A percentile compares a stretch with the other conserved stretches of the same genome.
These are phyloP conservation scores for Backusella mclennaniae DNA, from an alignment of 192 early-diverging fungal species.

Conservation along the genomic window DNA sequence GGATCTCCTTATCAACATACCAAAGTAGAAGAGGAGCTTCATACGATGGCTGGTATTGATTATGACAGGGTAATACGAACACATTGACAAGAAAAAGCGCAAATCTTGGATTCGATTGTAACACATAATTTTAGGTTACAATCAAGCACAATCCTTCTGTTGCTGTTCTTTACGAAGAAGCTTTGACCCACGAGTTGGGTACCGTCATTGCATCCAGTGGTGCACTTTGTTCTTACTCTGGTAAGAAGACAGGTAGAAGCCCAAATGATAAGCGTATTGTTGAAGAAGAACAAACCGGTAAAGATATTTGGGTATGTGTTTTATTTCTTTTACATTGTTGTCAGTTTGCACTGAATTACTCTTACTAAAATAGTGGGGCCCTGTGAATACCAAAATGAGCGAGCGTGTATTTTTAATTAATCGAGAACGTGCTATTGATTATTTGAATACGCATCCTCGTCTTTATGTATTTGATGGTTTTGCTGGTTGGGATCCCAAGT, in stretches of 20 bases:
- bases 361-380: constrained; percentile 69
- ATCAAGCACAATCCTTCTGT: constrained; percentile 84
- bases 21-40: constrained; percentile 63
- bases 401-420: constrained; percentile 85
- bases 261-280: constrained; percentile 98
- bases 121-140: constrained; percentile 38
- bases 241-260: constrained; percentile 89
- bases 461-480: constrained; percentile 97
- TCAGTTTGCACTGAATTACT: background rate
- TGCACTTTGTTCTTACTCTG: constrained; percentile 87
- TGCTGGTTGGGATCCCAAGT: constrained; percentile 98
- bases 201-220: constrained; percentile 88
- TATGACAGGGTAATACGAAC: constrained; percentile 55
- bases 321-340: background rate
- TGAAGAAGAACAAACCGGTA: constrained; percentile 76
- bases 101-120: background rate
- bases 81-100: background rate
- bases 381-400: constrained; percentile 92
- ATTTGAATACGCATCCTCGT: constrained; percentile 90
- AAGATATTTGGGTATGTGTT: constrained; percentile 77
- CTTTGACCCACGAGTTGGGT: constrained; percentile 78
- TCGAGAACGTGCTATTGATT: constrained; percentile 93
- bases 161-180: constrained; percentile 91
- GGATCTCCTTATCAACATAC: constrained; percentile 33
- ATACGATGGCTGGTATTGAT: constrained; percentile 74